A percentile compares a stretch with the other conserved stretches of the same genome.
Conservation (phyloP, 208 protist genomes). For the Leishmania turanica region DNA sequence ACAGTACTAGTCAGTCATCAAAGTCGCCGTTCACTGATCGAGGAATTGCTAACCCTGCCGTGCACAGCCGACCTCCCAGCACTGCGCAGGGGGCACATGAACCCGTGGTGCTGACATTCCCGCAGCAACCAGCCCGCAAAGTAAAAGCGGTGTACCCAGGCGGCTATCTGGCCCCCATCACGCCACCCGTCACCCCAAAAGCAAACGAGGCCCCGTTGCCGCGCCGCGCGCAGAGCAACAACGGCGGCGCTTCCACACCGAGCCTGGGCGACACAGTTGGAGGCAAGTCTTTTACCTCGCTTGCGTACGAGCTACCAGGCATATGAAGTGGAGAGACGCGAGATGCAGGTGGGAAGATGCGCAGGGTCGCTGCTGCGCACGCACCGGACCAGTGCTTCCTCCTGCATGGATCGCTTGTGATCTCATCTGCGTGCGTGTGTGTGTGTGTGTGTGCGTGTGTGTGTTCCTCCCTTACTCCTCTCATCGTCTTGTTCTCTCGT, state of each 20-base stretch:
- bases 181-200: conserved; percentile 8
- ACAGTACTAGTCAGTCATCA: too few relatives aligned
- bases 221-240: background rate
- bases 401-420: background rate
- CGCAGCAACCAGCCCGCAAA: background rate
- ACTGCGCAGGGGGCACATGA: background rate
- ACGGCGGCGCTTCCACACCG: background rate
- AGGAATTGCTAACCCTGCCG: background rate
- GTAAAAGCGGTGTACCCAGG: background rate
- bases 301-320: background rate
- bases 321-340: background rate
- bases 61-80: background rate
- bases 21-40: background rate
- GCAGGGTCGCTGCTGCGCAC: background rate
- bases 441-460: background rate
- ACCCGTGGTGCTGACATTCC: background rate
- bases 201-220: background rate
- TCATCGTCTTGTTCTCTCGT: conserved; percentile 11
- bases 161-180: conserved; percentile 22
- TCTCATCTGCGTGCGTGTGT: background rate
- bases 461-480: background rate
- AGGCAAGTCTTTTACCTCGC: background rate
- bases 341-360: background rate
- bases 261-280: background rate
- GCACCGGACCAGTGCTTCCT: background rate